These are phyloP conservation scores for Stemphylium vesicarium DNA, from an alignment of 2,329 filamentous ascomycete genomes.

Conservation along the genomic window DNA sequence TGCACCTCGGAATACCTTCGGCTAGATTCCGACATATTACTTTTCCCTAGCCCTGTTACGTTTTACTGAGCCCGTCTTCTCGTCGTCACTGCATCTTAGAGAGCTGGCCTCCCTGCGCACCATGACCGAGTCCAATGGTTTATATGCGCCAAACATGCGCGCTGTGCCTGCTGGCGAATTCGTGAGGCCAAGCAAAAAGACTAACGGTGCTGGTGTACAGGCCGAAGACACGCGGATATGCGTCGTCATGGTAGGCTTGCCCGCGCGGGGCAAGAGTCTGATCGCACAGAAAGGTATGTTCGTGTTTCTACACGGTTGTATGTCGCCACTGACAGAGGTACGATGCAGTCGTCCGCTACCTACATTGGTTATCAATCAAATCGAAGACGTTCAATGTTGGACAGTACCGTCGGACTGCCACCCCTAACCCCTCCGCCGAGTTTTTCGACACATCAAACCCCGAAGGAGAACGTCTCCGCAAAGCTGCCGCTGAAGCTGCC, in stretches of 20 bases:
- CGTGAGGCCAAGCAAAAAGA: constrained; percentile 52
- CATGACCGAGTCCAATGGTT: constrained; percentile 47
- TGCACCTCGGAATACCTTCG: constrained; percentile 40
- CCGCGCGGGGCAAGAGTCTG: constrained; percentile 93
- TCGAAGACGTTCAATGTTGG: constrained; percentile 97
- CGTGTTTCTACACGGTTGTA: not conserved
- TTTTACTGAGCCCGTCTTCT: constrained; percentile 24
- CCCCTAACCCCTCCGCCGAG: constrained; percentile 87
- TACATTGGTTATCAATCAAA: constrained; percentile 94
- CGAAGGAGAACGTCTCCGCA: constrained; percentile 88
- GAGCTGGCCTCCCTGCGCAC: constrained; percentile 37
- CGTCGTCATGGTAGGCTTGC: constrained; percentile 97
- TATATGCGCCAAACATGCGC: constrained; percentile 49
- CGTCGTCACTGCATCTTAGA: constrained; percentile 20
- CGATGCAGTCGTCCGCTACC: constrained; percentile 68
- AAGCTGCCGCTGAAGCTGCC: constrained; percentile 87
- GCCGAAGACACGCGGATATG: constrained; percentile 96
- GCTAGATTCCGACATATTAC: constrained; percentile 37
- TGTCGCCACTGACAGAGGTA: constrained; percentile 17
- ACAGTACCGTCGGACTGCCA: constrained; percentile 88
- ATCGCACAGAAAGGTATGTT: constrained; percentile 95
- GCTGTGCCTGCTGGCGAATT: constrained; percentile 52
- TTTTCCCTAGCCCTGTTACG: constrained; percentile 22
- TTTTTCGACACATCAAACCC: constrained; percentile 93
- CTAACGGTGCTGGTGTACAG: constrained; percentile 75